Evolutionary conservation across 345 rosid genomes (phyloP).

Genomic region (Gossypium mustelinum): DNA sequence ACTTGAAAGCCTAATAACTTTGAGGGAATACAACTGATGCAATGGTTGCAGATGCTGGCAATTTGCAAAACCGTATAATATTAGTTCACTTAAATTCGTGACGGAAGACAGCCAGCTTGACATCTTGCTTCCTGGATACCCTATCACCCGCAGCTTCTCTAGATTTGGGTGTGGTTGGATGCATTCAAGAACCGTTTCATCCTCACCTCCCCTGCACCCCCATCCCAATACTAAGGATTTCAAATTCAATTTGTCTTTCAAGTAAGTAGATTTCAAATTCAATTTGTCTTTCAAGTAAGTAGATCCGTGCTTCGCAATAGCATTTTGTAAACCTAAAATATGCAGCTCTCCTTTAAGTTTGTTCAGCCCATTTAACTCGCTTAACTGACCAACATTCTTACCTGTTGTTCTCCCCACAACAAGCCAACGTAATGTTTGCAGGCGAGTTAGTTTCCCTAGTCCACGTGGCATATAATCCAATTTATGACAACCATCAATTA

Average conservation of each 20-base stretch:
- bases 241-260: not conserved
- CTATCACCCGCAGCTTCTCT: not conserved
- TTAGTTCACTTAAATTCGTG: not conserved
- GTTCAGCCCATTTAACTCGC: not conserved
- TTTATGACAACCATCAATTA: not conserved
- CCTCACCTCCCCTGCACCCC: rapidly evolving
- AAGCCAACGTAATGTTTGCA: not conserved
- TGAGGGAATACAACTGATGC: not conserved
- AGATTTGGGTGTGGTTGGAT: not conserved
- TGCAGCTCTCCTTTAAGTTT: not conserved
- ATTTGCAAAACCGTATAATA: rapidly evolving
- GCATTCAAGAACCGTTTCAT: not conserved
- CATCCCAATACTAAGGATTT: not conserved
- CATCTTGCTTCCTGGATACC: not conserved
- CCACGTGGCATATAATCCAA: not conserved
- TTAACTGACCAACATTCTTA: not conserved
- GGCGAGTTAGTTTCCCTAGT: not conserved
- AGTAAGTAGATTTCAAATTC: not conserved
- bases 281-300: no score
- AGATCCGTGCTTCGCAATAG: not conserved
- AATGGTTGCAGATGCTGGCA: not conserved
- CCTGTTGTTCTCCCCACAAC: not conserved
- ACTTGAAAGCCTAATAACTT: not conserved
- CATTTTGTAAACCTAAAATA: not conserved
- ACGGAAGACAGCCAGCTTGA: not conserved